Conservation (phyloP, 108 stramenopile species). For the Stephanodiscus triporus region DNA sequence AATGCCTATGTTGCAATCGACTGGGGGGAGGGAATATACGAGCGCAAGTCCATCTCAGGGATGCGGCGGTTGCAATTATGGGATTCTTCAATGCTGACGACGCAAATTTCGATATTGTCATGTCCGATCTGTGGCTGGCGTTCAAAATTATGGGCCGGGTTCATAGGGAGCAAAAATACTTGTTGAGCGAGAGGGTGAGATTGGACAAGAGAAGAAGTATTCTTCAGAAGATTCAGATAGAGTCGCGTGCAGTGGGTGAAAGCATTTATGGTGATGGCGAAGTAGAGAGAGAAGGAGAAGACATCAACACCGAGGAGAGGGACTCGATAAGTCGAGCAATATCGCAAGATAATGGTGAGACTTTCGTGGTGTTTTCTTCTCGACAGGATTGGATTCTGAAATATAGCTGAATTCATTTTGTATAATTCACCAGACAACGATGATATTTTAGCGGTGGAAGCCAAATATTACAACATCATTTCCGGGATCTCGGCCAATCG, state of each 20-base stretch:
- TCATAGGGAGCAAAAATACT: constrained; percentile 10
- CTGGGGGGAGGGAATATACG: constrained; percentile 27
- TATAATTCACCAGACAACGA: neutral
- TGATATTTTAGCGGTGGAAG: neutral
- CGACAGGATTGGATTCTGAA: neutral
- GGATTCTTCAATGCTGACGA: constrained; percentile 15
- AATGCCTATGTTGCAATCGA: constrained; percentile 26
- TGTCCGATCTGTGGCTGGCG: constrained; percentile 17
- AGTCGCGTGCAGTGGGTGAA: neutral
- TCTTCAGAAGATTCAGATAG: neutral
- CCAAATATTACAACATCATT: neutral
- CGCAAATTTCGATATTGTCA: constrained; percentile 18
- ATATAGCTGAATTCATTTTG: neutral
- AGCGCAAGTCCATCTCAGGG: constrained; percentile 22
- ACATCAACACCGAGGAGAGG: neutral
- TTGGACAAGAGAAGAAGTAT: neutral
- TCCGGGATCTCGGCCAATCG: neutral
- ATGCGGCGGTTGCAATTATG: constrained; percentile 35
- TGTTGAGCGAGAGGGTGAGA: constrained; percentile 14
- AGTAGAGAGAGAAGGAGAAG: neutral
- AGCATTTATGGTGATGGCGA: neutral
- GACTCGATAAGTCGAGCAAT: too few species aligned
- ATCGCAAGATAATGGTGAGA: too few species aligned
- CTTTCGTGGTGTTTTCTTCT: too few species aligned
- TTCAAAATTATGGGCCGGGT: constrained; percentile 23